Evolutionary conservation across 2,329 filamentous ascomycete genomes (phyloP), one percentile per base, ranked within the genome.

Genomic region (Colletotrichum magnum): DNA sequence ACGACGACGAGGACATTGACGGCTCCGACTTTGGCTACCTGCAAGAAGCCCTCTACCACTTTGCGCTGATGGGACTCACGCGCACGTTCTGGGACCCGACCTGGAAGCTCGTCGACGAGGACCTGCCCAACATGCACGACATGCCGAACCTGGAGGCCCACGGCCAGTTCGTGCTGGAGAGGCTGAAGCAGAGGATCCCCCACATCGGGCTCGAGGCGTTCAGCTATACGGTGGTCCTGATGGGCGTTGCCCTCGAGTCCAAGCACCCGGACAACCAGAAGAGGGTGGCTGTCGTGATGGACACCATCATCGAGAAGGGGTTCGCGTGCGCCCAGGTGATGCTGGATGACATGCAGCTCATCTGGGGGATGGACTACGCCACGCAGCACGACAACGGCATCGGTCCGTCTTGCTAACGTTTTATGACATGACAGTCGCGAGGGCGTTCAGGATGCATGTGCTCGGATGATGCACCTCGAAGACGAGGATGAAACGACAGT

Each of bases 21-120:
- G 51, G 24, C 6, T n/a, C 4, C 39, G 56, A 66, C 18, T 69
- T 69, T 13, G 16, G 43, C 26, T 26, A 5, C 32, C n/a, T 69
- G 50, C 45, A 62, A 12, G 62, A 56, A 7, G 41, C 21, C 1
- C 59, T 56, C 26, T 69, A 69, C 43, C 66, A 47, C 13, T 66
- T 50, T 3, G 26, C 50, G 2, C 36, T 66, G 7, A 69, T 69
- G 62, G 66, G 50, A 1, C 43, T 69, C 7, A 69, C 62, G 10
- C 62, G 66, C 2, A 47, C 51, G 6, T 69, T 69, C 15, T 60
- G 50, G 43, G 66, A 66, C 18, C 62, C 66, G 1, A 41, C 52
- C 1, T 69, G 66, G 66, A 66, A 57, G 10, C 62, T 69, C 12
- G 18, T 69, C 12, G 66, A 60, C 36, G 43, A 60, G 16, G 36